Evolutionary conservation across 2,329 filamentous ascomycete genomes (phyloP), one percentile per base, ranked within the genome.

Genomic region (Phaeomoniella chlamydospora): DNA sequence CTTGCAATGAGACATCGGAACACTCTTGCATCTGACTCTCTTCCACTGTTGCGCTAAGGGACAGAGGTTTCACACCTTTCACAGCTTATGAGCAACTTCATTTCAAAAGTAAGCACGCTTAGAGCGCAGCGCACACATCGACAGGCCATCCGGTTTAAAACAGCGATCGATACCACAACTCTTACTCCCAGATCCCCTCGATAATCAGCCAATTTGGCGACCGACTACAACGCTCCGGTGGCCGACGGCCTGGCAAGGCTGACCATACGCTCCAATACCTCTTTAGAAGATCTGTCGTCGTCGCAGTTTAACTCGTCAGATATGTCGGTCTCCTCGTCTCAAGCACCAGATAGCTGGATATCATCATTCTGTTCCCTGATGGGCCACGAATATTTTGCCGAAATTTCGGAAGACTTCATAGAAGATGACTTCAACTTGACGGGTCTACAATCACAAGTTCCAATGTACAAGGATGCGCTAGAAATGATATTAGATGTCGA

Each of bases 401-500:
- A 98, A 65, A 88, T 98, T 35, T 90, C 85, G 32, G 90, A 98
- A 62, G 90, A 98, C 53, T 98, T 98, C 51, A 96, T 98, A 54
- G 90, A 98, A 59, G 90, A 98, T 75, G 90, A 98, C 60, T 98
- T 98, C 70, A 98, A 98, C 61, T 69, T 98, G 45, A 98, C 90
- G 1, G 90, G 90, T 34, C 68, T 98, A 51, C 86, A 94, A 60
- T 82, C 79, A 41, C 88, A 96, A 62, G 90, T 98, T 36, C 80
- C 85, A 44, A 94, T 94, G 83, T 98, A 98, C 61, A 98, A 96
- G 62, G 90, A 98, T 62, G 90, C 90, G 10, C 65, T 98, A 44
- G 90, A 98, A 74, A 94, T 98, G 88, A 96, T 98, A 47, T 70
- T 98, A 44, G 90, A 98, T 49, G 90, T 98, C 35, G 90, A 98